Evolutionary conservation across 2,329 filamentous ascomycete species (phyloP).

Genomic region (Talaromyces atroroseus): DNA sequence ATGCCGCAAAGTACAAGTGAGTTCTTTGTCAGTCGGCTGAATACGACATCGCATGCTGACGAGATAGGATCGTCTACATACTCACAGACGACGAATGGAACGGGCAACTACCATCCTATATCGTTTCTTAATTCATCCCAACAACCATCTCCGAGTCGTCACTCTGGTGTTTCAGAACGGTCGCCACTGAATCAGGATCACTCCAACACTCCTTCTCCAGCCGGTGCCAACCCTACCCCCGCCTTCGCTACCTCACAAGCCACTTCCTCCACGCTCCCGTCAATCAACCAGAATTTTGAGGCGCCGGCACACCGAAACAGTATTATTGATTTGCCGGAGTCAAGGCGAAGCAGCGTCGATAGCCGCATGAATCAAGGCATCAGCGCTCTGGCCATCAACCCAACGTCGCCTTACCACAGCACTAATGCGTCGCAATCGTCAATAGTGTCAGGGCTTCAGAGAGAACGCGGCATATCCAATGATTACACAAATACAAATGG

Average conservation of each 20-base stretch:
- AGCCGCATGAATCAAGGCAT: constrained; percentile 47
- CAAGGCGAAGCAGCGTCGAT: constrained; percentile 45
- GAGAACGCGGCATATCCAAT: constrained; percentile 38
- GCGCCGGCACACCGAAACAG: constrained; percentile 41
- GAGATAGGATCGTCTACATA: constrained; percentile 43
- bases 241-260: constrained; percentile 32
- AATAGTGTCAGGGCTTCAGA: constrained; percentile 39
- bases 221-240: constrained; percentile 35
- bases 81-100: constrained; percentile 43
- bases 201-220: constrained; percentile 32
- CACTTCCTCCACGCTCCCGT: constrained; percentile 46
- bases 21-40: constrained; percentile 17
- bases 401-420: constrained; percentile 44
- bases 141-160: constrained; percentile 41
- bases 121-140: constrained; percentile 38
- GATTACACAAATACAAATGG: constrained; percentile 31
- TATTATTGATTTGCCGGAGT: constrained; percentile 39
- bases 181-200: constrained; percentile 39
- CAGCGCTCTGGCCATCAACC: constrained; percentile 43
- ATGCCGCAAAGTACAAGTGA: constrained; percentile 55
- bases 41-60: constrained; percentile 22
- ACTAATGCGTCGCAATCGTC: constrained; percentile 43
- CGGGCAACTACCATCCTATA: constrained; percentile 39
- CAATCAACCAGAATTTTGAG: constrained; percentile 56
- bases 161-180: constrained; percentile 32